A percentile compares a stretch with the other conserved stretches of the same genome.
Evolutionary conservation across 768 basidiomycete species (phyloP).

Genomic region (Dictyophora rubrovolvata): DNA sequence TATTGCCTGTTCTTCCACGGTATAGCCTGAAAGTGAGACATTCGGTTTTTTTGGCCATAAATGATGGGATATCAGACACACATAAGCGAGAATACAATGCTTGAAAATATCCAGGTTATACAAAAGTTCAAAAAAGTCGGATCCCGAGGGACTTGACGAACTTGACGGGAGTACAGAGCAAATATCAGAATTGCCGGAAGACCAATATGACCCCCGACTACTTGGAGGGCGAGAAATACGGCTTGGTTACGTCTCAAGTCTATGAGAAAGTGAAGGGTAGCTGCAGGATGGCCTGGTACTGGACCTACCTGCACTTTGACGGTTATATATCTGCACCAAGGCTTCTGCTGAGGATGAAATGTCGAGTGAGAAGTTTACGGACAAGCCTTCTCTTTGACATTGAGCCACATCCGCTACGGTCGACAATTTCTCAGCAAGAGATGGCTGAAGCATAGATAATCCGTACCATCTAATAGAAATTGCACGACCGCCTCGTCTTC

Average conservation of each 20-base stretch:
- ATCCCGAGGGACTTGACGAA: slow-evolving; percentile 34
- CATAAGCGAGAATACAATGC: slow-evolving; percentile 42
- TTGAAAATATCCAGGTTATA: slow-evolving; percentile 45
- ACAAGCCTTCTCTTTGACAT: neutral
- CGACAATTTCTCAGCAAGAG: neutral
- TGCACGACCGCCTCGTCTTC: neutral
- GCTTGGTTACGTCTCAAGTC: slow-evolving; percentile 10
- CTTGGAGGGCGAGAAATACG: slow-evolving; percentile 36
- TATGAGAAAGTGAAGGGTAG: neutral
- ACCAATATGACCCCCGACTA: slow-evolving; percentile 43
- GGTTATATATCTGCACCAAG: neutral
- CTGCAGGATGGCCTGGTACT: neutral
- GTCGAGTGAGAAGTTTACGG: neutral
- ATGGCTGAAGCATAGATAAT: neutral
- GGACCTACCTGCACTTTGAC: neutral
- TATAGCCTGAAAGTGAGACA: slow-evolving; percentile 9
- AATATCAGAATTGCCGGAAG: slow-evolving; percentile 39
- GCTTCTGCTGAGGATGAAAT: neutral
- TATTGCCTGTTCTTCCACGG: slow-evolving; percentile 3
- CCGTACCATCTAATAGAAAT: slow-evolving; percentile 1
- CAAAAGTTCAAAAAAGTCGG: slow-evolving; percentile 50
- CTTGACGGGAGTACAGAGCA: slow-evolving; percentile 31
- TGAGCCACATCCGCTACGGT: neutral
- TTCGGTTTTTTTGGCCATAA: too few species aligned
- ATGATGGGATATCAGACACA: slow-evolving; percentile 23